phyloP scores from a whole-genome alignment of 148 eudicot species.

The Rhododendron griersonianum region DNA sequence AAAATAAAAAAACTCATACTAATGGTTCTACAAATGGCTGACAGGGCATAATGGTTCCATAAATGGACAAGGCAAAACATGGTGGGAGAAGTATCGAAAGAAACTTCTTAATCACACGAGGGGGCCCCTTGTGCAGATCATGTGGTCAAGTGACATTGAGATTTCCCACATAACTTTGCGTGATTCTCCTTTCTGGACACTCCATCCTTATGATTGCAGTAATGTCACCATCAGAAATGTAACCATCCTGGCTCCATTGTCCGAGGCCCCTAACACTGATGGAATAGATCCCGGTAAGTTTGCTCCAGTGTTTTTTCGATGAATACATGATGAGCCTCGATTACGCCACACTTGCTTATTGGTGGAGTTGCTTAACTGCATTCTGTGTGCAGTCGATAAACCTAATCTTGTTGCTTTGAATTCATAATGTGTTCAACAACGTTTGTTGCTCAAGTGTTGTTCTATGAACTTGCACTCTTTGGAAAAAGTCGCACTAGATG shows the following conservation, averaged over 20 bases:
- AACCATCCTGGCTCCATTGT: constrained; percentile 79
- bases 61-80: constrained; percentile 87
- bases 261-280: constrained; percentile 88
- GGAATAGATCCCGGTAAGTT: constrained; percentile 94
- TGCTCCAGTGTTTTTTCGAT: background rate
- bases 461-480: background rate
- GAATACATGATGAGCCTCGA: background rate
- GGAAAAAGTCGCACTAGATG: background rate
- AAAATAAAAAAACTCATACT: background rate
- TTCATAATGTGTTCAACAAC: background rate
- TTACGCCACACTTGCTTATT: background rate
- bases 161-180: constrained; percentile 75
- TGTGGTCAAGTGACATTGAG: constrained; percentile 86
- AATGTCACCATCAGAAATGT: constrained; percentile 71
- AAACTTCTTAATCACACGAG: constrained; percentile 85
- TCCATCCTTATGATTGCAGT: constrained; percentile 96
- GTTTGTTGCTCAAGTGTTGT: background rate
- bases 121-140: constrained; percentile 95
- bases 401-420: background rate
- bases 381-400: background rate
- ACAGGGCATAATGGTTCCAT: constrained; percentile 95
- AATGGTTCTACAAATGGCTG: constrained; percentile 12
- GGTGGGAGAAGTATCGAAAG: constrained; percentile 85
- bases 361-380: background rate
- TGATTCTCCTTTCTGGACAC: constrained; percentile 96